These are phyloP conservation scores for Poterioochromonas sp. DNA, from an alignment of 352 stramenopile genomes.

Conservation along the genomic window DNA sequence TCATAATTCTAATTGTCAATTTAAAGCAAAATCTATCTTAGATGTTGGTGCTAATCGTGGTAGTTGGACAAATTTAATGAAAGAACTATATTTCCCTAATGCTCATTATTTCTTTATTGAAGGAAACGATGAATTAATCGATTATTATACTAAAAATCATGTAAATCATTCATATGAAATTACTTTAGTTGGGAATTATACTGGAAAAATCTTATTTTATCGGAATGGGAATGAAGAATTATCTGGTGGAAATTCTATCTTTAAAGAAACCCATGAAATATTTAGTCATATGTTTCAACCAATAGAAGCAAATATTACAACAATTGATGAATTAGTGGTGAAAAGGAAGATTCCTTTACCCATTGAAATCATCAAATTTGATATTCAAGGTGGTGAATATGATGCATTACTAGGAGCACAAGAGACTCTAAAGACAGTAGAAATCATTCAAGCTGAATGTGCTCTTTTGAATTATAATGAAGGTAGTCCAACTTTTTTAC, in stretches of 20 bases:
- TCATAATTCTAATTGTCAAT: no score
- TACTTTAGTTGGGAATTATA: background rate
- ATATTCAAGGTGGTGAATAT: background rate
- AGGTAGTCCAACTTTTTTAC: background rate
- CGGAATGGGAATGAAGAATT: background rate
- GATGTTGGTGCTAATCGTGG: constrained; percentile 1
- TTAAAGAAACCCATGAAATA: background rate
- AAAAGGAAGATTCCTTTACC: background rate
- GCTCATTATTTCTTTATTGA: background rate
- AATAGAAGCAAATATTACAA: background rate
- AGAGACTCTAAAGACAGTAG: background rate
- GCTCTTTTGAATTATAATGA: background rate
- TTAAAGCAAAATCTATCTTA: background rate
- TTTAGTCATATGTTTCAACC: background rate
- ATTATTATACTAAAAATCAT: background rate
- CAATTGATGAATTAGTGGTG: background rate
- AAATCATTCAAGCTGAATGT: background rate
- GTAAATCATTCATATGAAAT: background rate
- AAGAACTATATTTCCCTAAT: background rate
- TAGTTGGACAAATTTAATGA: background rate
- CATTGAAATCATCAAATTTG: constrained; percentile 1
- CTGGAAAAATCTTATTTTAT: background rate
- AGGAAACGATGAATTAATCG: background rate
- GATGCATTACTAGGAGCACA: background rate
- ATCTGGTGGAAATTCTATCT: background rate